Conservation (phyloP, 352 stramenopile genomes). For the Pythium phragmitis region DNA sequence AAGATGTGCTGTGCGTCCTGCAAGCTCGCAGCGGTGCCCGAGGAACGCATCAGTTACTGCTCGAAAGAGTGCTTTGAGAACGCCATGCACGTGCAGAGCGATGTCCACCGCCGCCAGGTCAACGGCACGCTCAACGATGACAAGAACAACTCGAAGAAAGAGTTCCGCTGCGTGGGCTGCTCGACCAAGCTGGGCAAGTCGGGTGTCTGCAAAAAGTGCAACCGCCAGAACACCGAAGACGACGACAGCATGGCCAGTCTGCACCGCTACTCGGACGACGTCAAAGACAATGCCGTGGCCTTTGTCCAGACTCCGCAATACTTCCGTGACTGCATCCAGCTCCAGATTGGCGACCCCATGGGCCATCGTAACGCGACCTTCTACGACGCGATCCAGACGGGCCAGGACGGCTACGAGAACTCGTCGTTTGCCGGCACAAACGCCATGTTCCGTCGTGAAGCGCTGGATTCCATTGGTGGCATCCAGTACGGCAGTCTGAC, state of each 20-base stretch:
- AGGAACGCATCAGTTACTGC: constrained; percentile 50
- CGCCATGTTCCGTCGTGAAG: constrained; percentile 51
- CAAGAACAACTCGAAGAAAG: constrained; percentile 29
- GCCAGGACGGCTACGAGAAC: constrained; percentile 48
- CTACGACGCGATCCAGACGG: constrained; percentile 46
- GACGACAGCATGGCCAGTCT: constrained; percentile 26
- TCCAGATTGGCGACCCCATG: constrained; percentile 46
- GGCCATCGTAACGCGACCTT: constrained; percentile 48
- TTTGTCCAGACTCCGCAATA: constrained; percentile 52
- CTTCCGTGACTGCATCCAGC: constrained; percentile 42
- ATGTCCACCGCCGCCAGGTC: constrained; percentile 42
- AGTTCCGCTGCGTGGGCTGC: constrained; percentile 37
- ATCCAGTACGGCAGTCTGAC: constrained; percentile 55
- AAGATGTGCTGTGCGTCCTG: constrained; percentile 49
- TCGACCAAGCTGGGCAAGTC: constrained; percentile 31
- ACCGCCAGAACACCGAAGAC: constrained; percentile 19
- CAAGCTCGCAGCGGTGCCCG: constrained; percentile 42
- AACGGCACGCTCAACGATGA: constrained; percentile 39
- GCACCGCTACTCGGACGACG: constrained; percentile 38
- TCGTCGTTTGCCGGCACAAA: constrained; percentile 51
- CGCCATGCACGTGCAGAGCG: constrained; percentile 41
- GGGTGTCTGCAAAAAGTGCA: constrained; percentile 39
- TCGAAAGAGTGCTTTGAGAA: constrained; percentile 53
- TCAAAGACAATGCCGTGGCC: constrained; percentile 42
- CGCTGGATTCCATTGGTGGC: constrained; percentile 45